Base-by-base conservation (phyloP, 2,329 filamentous ascomycete species). In the Didymella keratinophila region DNA sequence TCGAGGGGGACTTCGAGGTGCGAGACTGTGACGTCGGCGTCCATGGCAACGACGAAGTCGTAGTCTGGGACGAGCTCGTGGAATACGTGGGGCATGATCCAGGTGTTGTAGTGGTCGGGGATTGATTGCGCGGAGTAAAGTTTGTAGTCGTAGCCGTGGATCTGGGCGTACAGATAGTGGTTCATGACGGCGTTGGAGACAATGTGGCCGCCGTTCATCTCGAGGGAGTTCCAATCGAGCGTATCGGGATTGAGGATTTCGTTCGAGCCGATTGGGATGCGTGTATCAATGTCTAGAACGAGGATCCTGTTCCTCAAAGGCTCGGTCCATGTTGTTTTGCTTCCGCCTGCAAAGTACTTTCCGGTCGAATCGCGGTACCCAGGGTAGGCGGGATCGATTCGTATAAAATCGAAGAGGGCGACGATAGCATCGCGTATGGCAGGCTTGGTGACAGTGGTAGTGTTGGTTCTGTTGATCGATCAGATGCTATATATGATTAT, bases 1-100 rank as follows among this genome's bases (percentile, higher is more conserved):
- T 83, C 81, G 12, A 82, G 56, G 2, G 81, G 80, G 2, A 83
- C 65, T 42, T 81, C 73, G 0, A 78, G 74, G 49, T 81, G 73
- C 1, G 74, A 68, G 49, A 82, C 74, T 7, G 78, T 73, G 27
- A 75, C 78, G 60, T 83, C 81, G 27, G 79, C 76, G 62, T 83
- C 81, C 56, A 82, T 65, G 49, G 79, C 78, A 45, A 83, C 69
- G 25, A 82, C 76, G 9, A 80, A 76, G 4, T 78, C 69, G 67
- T 83, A 79, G 0, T 71, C 56, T 18, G 72, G 68, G 25, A 81
- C 68, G 1, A 79, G 73, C 21, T 80, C 71, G 41, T 72, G 71
- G 32, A 81, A 68, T 6, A 75, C 71, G 11, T 77, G 74, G 0
- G 80, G 77, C 63, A 80, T 79, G 46, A 78, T 74, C 80, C 80